Evolutionary conservation across 176 grass and related monocot species (phyloP).

Genomic region (Musa schizocarpa): DNA sequence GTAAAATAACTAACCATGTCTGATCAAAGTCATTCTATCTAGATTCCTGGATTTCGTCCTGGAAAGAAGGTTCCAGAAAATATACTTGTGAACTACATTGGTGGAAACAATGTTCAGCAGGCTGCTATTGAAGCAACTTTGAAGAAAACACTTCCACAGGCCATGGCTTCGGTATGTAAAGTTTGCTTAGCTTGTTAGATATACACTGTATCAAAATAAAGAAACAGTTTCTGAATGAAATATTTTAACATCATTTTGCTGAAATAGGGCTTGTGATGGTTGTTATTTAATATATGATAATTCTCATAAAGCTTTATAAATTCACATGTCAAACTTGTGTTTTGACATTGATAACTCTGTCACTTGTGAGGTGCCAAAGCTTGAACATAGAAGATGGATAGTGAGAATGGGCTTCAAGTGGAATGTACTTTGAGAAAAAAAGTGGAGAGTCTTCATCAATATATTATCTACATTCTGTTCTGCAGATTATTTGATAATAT

Average conservation of each 20-base stretch:
- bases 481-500: background rate
- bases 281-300: background rate
- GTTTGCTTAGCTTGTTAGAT: slow-evolving; percentile 5
- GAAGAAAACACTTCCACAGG: slow-evolving; percentile 76
- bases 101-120: slow-evolving; percentile 47
- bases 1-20: background rate
- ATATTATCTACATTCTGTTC: too few relatives aligned
- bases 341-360: background rate
- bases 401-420: too few relatives aligned
- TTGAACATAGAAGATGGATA: background rate
- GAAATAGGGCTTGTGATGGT: background rate
- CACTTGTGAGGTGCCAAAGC: background rate
- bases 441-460: too few relatives aligned
- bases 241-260: background rate
- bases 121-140: slow-evolving; percentile 80
- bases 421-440: too few relatives aligned
- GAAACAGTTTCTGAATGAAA: background rate
- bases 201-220: background rate
- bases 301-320: background rate
- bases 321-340: background rate
- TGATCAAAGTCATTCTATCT: slow-evolving; percentile 21
- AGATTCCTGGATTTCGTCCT: slow-evolving; percentile 90
- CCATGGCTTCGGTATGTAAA: slow-evolving; percentile 62
- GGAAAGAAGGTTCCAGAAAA: slow-evolving; percentile 70
- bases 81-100: slow-evolving; percentile 69